These are phyloP conservation scores for Stromatinia cepivora DNA, from an alignment of 2,329 filamentous ascomycete species.

Conservation along the genomic window DNA sequence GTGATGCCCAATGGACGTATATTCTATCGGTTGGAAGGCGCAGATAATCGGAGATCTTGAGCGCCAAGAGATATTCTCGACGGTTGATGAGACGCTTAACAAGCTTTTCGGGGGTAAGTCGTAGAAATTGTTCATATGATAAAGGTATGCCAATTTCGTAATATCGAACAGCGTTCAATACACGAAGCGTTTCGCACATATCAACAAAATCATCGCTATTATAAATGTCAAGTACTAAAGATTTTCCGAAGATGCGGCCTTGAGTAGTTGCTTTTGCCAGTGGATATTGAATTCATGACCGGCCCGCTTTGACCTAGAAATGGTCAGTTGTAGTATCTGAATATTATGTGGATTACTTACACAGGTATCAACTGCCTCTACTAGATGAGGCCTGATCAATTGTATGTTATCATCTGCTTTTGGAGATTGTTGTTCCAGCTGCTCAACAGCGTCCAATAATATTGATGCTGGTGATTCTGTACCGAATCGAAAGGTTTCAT, in stretches of 20 bases:
- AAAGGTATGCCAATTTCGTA: constrained; percentile 88
- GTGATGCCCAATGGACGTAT: constrained; percentile 94
- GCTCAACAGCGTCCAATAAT: constrained; percentile 87
- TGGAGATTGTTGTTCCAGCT: constrained; percentile 89
- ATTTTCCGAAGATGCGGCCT: constrained; percentile 95
- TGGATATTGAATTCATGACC: constrained; percentile 87
- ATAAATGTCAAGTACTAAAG: constrained; percentile 92
- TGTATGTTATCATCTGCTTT: constrained; percentile 98
- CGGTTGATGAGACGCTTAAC: constrained; percentile 83
- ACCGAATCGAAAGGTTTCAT: constrained; percentile 85
- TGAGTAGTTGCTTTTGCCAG: constrained; percentile 95
- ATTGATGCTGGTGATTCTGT: constrained; percentile 89
- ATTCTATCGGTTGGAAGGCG: constrained; percentile 84
- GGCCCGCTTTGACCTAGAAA: constrained; percentile 71
- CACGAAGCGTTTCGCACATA: constrained; percentile 91
- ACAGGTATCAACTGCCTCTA: constrained; percentile 91
- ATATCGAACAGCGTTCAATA: constrained; percentile 88
- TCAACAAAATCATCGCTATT: constrained; percentile 99
- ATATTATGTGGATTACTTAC: constrained; percentile 41
- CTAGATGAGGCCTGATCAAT: constrained; percentile 81
- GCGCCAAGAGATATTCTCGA: constrained; percentile 85
- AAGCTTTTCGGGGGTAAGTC: constrained; percentile 85
- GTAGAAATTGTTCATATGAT: constrained; percentile 91
- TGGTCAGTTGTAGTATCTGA: constrained; percentile 26
- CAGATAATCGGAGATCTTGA: constrained; percentile 85